These are phyloP conservation scores for Cystobasidiaceae sp. DNA, from an alignment of 1,284 basidiomycete genomes.

Conservation along the genomic window DNA sequence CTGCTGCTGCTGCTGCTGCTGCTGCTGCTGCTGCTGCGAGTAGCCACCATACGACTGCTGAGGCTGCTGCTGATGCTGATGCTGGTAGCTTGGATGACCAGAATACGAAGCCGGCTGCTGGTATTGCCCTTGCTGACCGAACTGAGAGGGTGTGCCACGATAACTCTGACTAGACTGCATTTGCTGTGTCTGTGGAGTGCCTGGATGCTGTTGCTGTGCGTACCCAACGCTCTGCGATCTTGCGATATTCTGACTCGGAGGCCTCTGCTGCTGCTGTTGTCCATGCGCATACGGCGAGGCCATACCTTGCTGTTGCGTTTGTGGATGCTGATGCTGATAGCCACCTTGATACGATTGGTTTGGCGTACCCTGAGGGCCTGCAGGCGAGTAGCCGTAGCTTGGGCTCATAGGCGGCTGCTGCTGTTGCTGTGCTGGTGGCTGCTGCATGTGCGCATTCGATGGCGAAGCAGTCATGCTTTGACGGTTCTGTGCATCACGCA, in stretches of 20 bases:
- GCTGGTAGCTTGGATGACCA: no score
- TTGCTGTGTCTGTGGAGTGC: slow-evolving; percentile 10
- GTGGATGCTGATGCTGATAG: slow-evolving; percentile 3
- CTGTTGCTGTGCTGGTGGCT: no score
- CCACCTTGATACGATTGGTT: neutral
- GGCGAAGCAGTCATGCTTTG: neutral
- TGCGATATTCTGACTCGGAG: slow-evolving; percentile 8
- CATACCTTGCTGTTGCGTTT: neutral
- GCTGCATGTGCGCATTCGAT: neutral
- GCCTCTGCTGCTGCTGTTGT: slow-evolving; percentile 1
- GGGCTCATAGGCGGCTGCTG: slow-evolving; percentile 8
- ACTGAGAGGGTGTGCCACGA: slow-evolving; percentile 1
- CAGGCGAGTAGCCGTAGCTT: slow-evolving; percentile 4
- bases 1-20: slow-evolving; percentile 9
- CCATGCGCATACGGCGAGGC: no score
- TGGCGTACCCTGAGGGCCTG: neutral
- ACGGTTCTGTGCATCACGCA: neutral
- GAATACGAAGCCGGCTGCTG: no score
- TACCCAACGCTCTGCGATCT: slow-evolving; percentile 28
- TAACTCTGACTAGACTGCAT: slow-evolving; percentile 18
- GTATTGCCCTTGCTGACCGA: no score
- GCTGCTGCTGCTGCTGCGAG: slow-evolving; percentile 11
- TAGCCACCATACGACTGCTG: neutral
- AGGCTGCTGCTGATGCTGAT: slow-evolving; percentile 12
- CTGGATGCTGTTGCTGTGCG: slow-evolving; percentile 8